A percentile compares a stretch with the other conserved stretches of the same genome.
Evolutionary conservation across 441 rosid species (phyloP).

Genomic region (Aquilaria agallochum): DNA sequence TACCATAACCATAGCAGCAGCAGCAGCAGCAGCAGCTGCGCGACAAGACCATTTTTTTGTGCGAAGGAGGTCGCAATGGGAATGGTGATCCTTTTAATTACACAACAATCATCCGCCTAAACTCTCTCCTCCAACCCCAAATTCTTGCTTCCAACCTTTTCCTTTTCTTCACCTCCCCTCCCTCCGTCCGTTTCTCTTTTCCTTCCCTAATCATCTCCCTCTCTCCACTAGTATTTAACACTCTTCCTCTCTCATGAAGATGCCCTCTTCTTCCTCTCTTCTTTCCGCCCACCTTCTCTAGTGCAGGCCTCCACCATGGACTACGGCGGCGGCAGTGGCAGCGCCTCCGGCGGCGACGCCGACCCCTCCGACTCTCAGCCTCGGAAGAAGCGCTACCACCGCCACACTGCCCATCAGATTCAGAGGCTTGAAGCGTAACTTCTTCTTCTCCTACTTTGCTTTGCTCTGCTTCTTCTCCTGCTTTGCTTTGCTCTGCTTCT

Average conservation of each 20-base stretch:
- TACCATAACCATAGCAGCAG: not conserved
- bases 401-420: slow-evolving; percentile 90
- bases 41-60: not conserved
- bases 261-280: not conserved
- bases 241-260: not conserved
- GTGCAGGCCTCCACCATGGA: slow-evolving; percentile 24
- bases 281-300: not conserved
- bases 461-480: not conserved
- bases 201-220: not conserved
- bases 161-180: not conserved
- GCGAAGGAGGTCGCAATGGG: not conserved
- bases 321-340: slow-evolving; percentile 46
- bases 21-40: not conserved
- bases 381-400: slow-evolving; percentile 90
- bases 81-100: not conserved
- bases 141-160: not conserved
- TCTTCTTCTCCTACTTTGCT: not conserved
- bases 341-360: slow-evolving; percentile 63
- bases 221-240: not conserved
- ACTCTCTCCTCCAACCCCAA: not conserved
- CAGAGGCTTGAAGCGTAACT: slow-evolving; percentile 85
- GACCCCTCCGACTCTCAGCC: slow-evolving; percentile 49
- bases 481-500: not conserved
- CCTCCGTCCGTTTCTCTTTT: not conserved
- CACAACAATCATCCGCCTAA: not conserved